Evolutionary conservation across 306 rosid species (phyloP).

Genomic region (Citrullus amarus): DNA sequence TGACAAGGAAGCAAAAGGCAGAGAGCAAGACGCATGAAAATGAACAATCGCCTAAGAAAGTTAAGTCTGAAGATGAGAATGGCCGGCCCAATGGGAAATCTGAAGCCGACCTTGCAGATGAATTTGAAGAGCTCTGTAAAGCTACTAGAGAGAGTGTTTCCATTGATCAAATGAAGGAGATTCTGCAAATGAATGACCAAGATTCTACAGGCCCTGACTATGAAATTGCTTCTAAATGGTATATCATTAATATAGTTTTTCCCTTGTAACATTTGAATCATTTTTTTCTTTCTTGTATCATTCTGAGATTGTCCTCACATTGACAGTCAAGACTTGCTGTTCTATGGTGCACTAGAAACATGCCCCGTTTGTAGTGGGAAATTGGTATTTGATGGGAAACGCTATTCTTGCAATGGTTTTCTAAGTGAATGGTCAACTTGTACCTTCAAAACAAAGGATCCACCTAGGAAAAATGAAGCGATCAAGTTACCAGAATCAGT

Average conservation of each 20-base stretch:
- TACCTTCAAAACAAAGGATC: slow-evolving; percentile 53
- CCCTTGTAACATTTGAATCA: background rate
- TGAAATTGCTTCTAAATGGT: slow-evolving; percentile 46
- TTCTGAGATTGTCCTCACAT: background rate
- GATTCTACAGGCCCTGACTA: slow-evolving; percentile 45
- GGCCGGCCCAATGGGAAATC: slow-evolving; percentile 32
- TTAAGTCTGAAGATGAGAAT: slow-evolving; percentile 40
- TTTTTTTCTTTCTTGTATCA: background rate
- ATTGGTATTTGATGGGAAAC: slow-evolving; percentile 53
- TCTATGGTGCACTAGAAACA: slow-evolving; percentile 51
- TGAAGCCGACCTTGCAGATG: slow-evolving; percentile 14
- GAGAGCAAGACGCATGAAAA: slow-evolving; percentile 52
- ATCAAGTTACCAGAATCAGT: slow-evolving; percentile 50
- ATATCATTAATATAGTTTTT: background rate
- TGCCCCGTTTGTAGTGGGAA: slow-evolving; percentile 61
- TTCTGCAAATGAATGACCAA: slow-evolving; percentile 47
- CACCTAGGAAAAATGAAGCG: slow-evolving; percentile 53
- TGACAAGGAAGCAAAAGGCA: slow-evolving; percentile 82
- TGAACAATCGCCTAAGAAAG: slow-evolving; percentile 51
- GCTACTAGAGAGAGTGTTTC: slow-evolving; percentile 41
- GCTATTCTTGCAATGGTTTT: slow-evolving; percentile 49
- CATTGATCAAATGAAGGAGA: slow-evolving; percentile 40
- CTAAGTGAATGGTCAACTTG: slow-evolving; percentile 76
- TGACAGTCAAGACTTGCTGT: slow-evolving; percentile 69
- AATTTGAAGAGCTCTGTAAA: slow-evolving; percentile 46